Evolutionary conservation across 2,329 filamentous ascomycete genomes (phyloP), one percentile per base, ranked within the genome.

Genomic region (Pseudogymnoascus sp.): DNA sequence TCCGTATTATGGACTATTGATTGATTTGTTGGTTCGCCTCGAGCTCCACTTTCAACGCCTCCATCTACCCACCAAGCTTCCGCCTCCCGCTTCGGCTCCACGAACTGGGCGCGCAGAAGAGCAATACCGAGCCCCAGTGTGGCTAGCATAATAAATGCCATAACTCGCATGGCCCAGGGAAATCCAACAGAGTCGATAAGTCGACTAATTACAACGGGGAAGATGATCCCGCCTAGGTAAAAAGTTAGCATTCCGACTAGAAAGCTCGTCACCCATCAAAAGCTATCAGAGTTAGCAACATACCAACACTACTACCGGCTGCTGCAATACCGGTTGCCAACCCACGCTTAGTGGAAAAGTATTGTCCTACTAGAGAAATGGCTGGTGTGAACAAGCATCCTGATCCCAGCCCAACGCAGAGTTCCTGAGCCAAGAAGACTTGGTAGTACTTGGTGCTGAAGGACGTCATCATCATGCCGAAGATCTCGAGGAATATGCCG

Each of bases 291-390:
- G 26, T 28, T 28, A 4, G 6, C 6, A 28, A 28, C 6, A 28
- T 28, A 28, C 26, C 26, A 28, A 73, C 72, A 4, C 70, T 72
- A 16, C 68, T 72, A 1, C 78, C 78, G 6, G 35, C 26, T 26
- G 85, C 84, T 2, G 84, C 82, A 7, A 89, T 70, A 2, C 85
- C 85, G 46, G 87, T 81, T 3, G 84, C 86, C 19, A 89, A 73
- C 0, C 80, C 81, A 63, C 83, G 78, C 66, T 78, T 81, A 59
- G 76, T 78, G 50, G 77, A 77, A 70, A 89, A 89, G 70, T 90
- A 90, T 10, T 87, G 87, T 3, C 86, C 83, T 1, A 90, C 75
- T 3, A 88, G 81, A 1, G 87, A 83, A 33, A 90, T 79, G 43
- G 81, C 78, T 0, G 88, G 84, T 59, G 86, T 82, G 73, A 88